These are phyloP conservation scores for Ascochyta fabae DNA, from an alignment of 2,329 filamentous ascomycete species.

Conservation along the genomic window DNA sequence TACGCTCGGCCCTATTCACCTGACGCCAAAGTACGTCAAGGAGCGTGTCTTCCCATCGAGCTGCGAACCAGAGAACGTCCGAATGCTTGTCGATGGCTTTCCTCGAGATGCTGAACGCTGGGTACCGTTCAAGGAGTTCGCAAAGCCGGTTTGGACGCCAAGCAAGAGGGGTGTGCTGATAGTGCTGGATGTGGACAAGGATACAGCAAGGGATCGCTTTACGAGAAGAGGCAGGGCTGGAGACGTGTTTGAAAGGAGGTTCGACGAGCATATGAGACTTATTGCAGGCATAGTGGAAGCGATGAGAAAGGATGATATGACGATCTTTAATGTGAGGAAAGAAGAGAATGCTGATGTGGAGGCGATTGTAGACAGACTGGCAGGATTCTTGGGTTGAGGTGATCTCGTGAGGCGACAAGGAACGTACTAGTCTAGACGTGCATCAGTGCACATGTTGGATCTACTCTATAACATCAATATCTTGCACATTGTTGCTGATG, in stretches of 20 bases:
- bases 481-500: background rate
- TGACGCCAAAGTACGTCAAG: slow-evolving; percentile 11
- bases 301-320: slow-evolving; percentile 12
- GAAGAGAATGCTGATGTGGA: background rate
- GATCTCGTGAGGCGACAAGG: too few relatives aligned
- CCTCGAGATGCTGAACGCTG: slow-evolving; percentile 14
- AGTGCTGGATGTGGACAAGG: slow-evolving; percentile 3
- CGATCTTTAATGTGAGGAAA: background rate
- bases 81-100: slow-evolving; percentile 21
- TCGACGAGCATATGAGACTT: slow-evolving; percentile 6
- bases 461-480: too few relatives aligned
- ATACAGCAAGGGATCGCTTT: slow-evolving; percentile 7
- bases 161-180: background rate
- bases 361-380: background rate
- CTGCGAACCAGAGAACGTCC: background rate
- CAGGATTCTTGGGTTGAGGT: background rate
- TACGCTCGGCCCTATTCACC: slow-evolving; percentile 7
- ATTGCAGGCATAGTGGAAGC: slow-evolving; percentile 9
- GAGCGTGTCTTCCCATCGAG: slow-evolving; percentile 14
- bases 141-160: slow-evolving; percentile 7
- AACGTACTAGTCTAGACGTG: too few relatives aligned
- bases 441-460: too few relatives aligned
- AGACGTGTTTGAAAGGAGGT: slow-evolving; percentile 20
- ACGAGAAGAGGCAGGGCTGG: slow-evolving; percentile 11
- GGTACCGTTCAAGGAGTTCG: slow-evolving; percentile 7